Conservation (phyloP, 2,329 filamentous ascomycete genomes). For the Nemania diffusa region DNA sequence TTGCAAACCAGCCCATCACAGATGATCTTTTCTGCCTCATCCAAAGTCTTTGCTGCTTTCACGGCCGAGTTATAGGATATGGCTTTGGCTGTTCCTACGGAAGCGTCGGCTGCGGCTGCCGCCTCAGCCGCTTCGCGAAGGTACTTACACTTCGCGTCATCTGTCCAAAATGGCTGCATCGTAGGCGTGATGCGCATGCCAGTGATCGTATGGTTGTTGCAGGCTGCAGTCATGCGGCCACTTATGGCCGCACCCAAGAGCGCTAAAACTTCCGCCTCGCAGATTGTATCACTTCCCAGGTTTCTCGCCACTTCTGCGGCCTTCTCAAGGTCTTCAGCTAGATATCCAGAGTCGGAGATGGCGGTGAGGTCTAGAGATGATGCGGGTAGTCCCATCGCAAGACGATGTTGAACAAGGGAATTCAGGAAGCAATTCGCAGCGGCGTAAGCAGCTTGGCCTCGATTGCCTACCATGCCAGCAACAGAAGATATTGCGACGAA, state of each 20-base stretch:
- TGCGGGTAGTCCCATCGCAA: slow-evolving; percentile 54
- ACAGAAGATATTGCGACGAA: slow-evolving; percentile 65
- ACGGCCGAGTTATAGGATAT: slow-evolving; percentile 59
- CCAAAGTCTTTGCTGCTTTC: slow-evolving; percentile 54
- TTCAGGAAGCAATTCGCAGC: slow-evolving; percentile 61
- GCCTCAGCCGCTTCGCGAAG: slow-evolving; percentile 57
- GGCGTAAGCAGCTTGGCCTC: slow-evolving; percentile 64
- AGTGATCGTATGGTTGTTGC: slow-evolving; percentile 63
- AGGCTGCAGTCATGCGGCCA: slow-evolving; percentile 55
- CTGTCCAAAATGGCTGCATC: slow-evolving; percentile 63
- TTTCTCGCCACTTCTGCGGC: slow-evolving; percentile 61
- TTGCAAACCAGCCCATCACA: slow-evolving; percentile 59
- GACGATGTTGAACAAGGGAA: slow-evolving; percentile 55
- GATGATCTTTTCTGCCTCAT: slow-evolving; percentile 59
- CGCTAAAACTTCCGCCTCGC: slow-evolving; percentile 64
- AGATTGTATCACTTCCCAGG: slow-evolving; percentile 60
- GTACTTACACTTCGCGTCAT: slow-evolving; percentile 65
- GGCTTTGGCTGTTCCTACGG: slow-evolving; percentile 39
- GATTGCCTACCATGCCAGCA: slow-evolving; percentile 62
- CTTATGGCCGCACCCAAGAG: slow-evolving; percentile 63
- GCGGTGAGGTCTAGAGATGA: slow-evolving; percentile 64
- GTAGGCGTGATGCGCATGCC: slow-evolving; percentile 62
- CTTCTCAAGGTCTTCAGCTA: slow-evolving; percentile 58
- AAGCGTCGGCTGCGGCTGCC: slow-evolving; percentile 50
- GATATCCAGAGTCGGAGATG: slow-evolving; percentile 61